Evolutionary conservation across 2,329 filamentous ascomycete species (phyloP).

Genomic region (Botrytis tulipae): DNA sequence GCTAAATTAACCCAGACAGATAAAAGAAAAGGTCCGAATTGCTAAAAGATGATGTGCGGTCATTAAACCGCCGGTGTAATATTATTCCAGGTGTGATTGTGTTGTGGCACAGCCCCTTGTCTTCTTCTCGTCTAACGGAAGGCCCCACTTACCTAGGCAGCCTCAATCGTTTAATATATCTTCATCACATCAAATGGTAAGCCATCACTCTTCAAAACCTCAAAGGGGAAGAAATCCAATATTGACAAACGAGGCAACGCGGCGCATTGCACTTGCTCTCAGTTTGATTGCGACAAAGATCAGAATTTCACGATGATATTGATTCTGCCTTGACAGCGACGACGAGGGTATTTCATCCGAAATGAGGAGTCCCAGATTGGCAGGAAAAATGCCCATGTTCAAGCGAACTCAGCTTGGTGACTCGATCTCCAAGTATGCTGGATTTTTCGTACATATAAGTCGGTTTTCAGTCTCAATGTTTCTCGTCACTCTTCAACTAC

Average conservation of each 20-base stretch:
- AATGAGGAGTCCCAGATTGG: no score
- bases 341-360: not conserved
- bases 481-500: not conserved
- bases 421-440: not conserved
- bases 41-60: not conserved
- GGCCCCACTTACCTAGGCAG: not conserved
- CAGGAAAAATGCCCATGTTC: not conserved
- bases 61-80: not conserved
- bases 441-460: not conserved
- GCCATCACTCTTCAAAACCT: not conserved
- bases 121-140: not conserved
- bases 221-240: not conserved
- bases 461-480: not conserved
- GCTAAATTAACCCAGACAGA: not conserved
- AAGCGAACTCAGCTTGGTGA: not conserved
- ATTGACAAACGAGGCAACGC: not conserved
- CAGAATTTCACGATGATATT: not conserved
- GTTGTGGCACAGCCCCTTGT: conserved; percentile 2
- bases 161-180: not conserved
- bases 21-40: not conserved
- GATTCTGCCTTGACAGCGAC: not conserved
- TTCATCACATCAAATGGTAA: not conserved
- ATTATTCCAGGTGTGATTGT: not conserved
- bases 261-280: not conserved
- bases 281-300: not conserved